Evolutionary conservation across 352 stramenopile species (phyloP).

Genomic region (Pythium coloratum): DNA sequence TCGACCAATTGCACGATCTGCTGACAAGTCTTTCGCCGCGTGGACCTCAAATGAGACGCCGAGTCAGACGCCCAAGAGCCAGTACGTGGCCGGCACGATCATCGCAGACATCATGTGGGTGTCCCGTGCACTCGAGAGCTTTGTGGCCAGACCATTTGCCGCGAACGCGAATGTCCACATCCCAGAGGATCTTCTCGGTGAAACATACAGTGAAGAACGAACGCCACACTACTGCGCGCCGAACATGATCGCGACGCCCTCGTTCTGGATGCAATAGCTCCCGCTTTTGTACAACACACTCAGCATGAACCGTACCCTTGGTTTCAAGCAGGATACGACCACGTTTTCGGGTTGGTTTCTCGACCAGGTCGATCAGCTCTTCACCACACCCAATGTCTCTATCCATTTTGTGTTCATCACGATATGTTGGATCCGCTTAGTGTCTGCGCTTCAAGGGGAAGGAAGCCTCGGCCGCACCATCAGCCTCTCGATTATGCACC

Average conservation of each 20-base stretch:
- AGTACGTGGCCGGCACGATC: constrained; percentile 10
- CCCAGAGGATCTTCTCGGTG: not conserved
- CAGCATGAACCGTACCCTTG: not conserved
- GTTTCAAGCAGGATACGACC: not conserved
- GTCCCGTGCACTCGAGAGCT: not conserved
- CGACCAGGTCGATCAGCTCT: constrained; percentile 25
- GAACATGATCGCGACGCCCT: not conserved
- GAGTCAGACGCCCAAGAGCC: not conserved
- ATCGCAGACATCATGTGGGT: constrained; percentile 4
- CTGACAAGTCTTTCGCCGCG: not conserved
- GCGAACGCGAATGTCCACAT: not conserved
- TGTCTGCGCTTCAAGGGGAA: constrained; percentile 30
- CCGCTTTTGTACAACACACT: constrained; percentile 4
- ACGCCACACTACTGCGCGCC: constrained; percentile 5
- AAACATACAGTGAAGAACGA: constrained; percentile 2
- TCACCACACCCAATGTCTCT: constrained; percentile 26
- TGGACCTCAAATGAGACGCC: not conserved
- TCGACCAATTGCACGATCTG: not conserved
- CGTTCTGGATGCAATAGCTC: constrained; percentile 12
- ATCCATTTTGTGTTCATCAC: constrained; percentile 31
- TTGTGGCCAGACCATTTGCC: not conserved
- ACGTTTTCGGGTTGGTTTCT: constrained; percentile 27
- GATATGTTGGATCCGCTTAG: constrained; percentile 35
- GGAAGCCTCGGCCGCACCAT: constrained; percentile 22
- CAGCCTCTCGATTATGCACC: constrained; percentile 28